Percentiles rank a stretch among this genome's conserved stretches.
Evolutionary conservation across 2,329 filamentous ascomycete genomes (phyloP).

Genomic region (Didymella arachidicola): DNA sequence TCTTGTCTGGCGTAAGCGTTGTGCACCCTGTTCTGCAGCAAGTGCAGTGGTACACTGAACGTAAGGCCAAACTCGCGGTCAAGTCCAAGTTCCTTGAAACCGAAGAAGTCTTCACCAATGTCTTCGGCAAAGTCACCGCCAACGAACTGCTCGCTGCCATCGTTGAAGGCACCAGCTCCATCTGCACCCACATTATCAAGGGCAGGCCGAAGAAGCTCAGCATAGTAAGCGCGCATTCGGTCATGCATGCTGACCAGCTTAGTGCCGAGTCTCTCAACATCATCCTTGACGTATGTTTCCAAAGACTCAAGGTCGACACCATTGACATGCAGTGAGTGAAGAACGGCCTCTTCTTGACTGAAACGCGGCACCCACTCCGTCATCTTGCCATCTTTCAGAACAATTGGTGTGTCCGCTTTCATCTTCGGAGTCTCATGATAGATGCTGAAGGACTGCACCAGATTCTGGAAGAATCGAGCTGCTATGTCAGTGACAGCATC

Average conservation of each 20-base stretch:
- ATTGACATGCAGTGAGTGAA: constrained; percentile 85
- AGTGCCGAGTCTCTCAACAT: constrained; percentile 82
- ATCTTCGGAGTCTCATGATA: constrained; percentile 86
- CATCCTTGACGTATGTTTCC: constrained; percentile 88
- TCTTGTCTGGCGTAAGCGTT: constrained; percentile 83
- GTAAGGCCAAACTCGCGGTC: constrained; percentile 90
- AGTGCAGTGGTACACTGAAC: constrained; percentile 89
- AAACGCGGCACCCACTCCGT: constrained; percentile 70
- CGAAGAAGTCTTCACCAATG: constrained; percentile 98
- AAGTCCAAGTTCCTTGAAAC: constrained; percentile 92
- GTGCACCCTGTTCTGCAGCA: constrained; percentile 89
- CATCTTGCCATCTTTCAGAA: constrained; percentile 37
- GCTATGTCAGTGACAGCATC: constrained; percentile 91
- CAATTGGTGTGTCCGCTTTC: constrained; percentile 56
- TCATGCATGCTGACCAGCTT: constrained; percentile 89
- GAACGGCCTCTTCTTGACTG: constrained; percentile 81
- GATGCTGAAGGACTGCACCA: constrained; percentile 78
- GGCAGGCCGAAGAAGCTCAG: constrained; percentile 91
- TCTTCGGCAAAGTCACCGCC: constrained; percentile 98
- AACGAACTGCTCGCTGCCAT: constrained; percentile 96
- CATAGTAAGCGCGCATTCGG: constrained; percentile 89
- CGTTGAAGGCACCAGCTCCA: constrained; percentile 89
- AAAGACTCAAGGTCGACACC: constrained; percentile 82
- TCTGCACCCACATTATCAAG: constrained; percentile 79
- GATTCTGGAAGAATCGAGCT: constrained; percentile 85